Base-by-base conservation (phyloP, 2,329 filamentous ascomycete genomes). In the Alternaria sp. region DNA sequence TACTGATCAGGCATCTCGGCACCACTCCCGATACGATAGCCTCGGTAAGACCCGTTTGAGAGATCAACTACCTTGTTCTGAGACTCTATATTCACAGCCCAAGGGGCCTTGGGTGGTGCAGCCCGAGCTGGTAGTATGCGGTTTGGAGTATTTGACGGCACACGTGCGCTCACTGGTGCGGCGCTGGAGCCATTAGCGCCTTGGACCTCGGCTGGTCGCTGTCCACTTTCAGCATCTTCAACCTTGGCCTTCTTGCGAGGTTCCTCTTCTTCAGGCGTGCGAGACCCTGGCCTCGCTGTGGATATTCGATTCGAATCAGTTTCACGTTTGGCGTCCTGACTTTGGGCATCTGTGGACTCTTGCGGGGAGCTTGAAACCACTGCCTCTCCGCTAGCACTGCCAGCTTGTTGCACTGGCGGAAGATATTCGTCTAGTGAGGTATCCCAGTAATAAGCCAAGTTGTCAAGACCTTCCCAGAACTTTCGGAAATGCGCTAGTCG, bases 391-490 rank as follows among this genome's bases (percentile, higher is more conserved):
- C 23, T 49, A n/a, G 46, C 44, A 50, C 44, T 21, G 21, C 55
- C 65, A 37, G 65, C 58, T 28, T 70, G 61, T 55, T 66, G 55
- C 18, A 67, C 67, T 6, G 77, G 72, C 18, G 78, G 74, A 45
- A 83, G 83, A 73, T 88, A 88, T 28, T 88, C 77, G 68, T 90
- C 88, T 51, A 85, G 72, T 62, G 84, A 87, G 43, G 81, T 82
- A 71, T 90, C 88, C 88, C 88, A 90, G 71, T 88, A 90, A 66
- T 87, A 86, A 15, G 86, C 82, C 83, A 90, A 83, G 37, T 83
- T 84, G 67, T 89, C 86, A 56, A 90, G 79, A 3, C 83, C 84
- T 55, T 84, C 82, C 84, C 86, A 90, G 75, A 90, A 90, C 60
- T 86, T 88, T 56, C 88, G 82, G 62, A 87, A 84, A 67, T 88